Evolutionary conservation across 345 rosid genomes (phyloP).

Genomic region (Eucalyptus cladocalyx): DNA sequence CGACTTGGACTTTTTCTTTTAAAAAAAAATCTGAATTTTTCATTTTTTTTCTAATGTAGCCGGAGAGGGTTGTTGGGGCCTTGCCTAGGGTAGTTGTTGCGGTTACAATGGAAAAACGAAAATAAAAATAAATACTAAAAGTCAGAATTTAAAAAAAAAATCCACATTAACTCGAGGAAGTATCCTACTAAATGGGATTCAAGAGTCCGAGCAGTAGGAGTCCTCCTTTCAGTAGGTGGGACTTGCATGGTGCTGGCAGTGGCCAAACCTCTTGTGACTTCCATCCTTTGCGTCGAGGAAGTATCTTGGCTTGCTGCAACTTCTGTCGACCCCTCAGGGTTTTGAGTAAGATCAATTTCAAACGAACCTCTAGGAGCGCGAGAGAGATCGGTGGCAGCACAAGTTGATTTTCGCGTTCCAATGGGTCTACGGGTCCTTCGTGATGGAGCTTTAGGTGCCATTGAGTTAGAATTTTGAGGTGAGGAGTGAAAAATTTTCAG

Average conservation of each 20-base stretch:
- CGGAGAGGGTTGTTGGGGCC: rapidly evolving
- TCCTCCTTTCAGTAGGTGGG: not conserved
- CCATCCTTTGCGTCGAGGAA: not conserved
- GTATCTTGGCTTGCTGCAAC: not conserved
- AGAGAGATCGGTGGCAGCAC: too few relatives aligned
- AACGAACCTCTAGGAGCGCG: too few relatives aligned
- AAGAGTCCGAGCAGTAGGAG: not conserved
- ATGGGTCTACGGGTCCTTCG: too few relatives aligned
- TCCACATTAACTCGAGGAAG: not conserved
- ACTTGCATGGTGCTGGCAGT: not conserved
- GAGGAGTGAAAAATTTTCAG: not conserved
- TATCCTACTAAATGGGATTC: not conserved
- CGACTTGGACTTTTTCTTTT: rapidly evolving
- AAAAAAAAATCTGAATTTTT: not conserved
- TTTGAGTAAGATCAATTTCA: not conserved
- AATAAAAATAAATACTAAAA: not conserved
- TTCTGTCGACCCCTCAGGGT: not conserved
- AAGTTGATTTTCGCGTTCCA: too few relatives aligned
- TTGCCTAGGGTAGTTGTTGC: too few relatives aligned
- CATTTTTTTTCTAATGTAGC: not conserved
- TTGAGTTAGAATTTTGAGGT: too few relatives aligned
- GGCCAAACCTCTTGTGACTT: not conserved
- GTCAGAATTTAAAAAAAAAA: not conserved
- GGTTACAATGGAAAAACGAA: not conserved
- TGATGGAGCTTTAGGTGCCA: too few relatives aligned